Conservation (phyloP, 352 stramenopile genomes). For the Globisporangium alternatum region DNA sequence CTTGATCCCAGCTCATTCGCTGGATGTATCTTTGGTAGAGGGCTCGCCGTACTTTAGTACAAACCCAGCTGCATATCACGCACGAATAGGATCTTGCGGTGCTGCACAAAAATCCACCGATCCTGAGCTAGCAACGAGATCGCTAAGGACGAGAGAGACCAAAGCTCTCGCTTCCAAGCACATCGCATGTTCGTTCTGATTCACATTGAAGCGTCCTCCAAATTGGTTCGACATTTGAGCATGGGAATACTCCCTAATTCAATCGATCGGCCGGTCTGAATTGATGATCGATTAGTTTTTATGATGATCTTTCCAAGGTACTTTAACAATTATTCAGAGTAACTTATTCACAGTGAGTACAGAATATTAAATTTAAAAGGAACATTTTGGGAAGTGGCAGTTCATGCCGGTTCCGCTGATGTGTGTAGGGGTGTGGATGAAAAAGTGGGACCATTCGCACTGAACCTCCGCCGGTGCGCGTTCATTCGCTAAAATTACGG, state of each 20-base stretch:
- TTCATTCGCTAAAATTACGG: not conserved
- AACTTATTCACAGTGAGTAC: not conserved
- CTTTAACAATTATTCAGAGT: not conserved
- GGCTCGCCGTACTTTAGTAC: too few species aligned
- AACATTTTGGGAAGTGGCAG: not conserved
- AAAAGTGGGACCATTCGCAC: not conserved
- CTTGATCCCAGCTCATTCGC: too few species aligned
- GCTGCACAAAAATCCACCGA: not conserved
- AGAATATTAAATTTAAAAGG: not conserved
- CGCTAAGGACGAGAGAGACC: too few species aligned
- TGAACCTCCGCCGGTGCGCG: not conserved
- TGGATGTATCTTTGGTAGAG: too few species aligned
- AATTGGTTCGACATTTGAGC: not conserved
- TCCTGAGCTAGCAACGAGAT: not conserved
- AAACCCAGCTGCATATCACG: too few species aligned
- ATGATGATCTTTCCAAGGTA: too few species aligned
- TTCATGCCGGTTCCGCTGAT: not conserved
- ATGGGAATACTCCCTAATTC: not conserved
- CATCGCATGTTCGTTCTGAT: not conserved
- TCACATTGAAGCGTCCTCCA: not conserved
- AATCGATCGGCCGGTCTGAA: too few species aligned
- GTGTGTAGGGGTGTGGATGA: not conserved
- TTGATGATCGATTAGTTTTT: too few species aligned
- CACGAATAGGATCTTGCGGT: too few species aligned
- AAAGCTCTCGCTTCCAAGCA: not conserved